Evolutionary conservation across 768 basidiomycete species (phyloP).

Genomic region (Tylopilus balloui): DNA sequence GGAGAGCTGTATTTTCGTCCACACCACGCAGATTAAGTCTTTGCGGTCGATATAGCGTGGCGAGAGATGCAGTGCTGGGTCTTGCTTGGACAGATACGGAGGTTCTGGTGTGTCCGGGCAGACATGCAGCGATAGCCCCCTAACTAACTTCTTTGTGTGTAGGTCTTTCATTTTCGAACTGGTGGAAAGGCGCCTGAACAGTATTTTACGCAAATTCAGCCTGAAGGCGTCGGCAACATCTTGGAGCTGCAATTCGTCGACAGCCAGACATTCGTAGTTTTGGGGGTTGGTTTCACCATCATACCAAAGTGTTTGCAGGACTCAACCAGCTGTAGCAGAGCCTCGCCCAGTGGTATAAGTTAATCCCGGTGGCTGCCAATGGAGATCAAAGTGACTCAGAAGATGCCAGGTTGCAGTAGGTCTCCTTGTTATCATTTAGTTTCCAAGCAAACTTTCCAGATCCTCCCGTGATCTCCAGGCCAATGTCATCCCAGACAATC

Average conservation of each 20-base stretch:
- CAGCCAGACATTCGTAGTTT: slow-evolving; percentile 18
- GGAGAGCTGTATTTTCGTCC: slow-evolving; percentile 16
- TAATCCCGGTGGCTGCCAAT: slow-evolving; percentile 10
- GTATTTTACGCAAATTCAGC: slow-evolving; percentile 13
- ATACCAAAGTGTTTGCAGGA: background rate
- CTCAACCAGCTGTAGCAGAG: slow-evolving; percentile 12
- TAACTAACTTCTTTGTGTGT: background rate
- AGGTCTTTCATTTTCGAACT: slow-evolving; percentile 23
- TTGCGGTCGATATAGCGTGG: slow-evolving; percentile 18
- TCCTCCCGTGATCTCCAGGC: slow-evolving; percentile 10
- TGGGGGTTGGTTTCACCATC: slow-evolving; percentile 20
- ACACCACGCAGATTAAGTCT: slow-evolving; percentile 4
- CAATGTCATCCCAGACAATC: slow-evolving; percentile 2
- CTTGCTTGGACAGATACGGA: slow-evolving; percentile 47
- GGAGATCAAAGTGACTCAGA: slow-evolving; percentile 6
- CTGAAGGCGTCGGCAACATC: slow-evolving; percentile 21
- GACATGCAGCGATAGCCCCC: background rate
- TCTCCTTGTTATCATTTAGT: background rate
- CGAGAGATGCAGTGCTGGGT: slow-evolving; percentile 33
- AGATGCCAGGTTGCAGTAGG: slow-evolving; percentile 18
- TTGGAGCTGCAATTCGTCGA: slow-evolving; percentile 21
- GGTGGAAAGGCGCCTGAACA: background rate
- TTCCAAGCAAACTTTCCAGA: slow-evolving; percentile 7
- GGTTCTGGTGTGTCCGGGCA: slow-evolving; percentile 18
- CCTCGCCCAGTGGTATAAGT: slow-evolving; percentile 19